These are phyloP conservation scores for Truncatella angustata DNA, from an alignment of 2,329 filamentous ascomycete genomes.

Conservation along the genomic window DNA sequence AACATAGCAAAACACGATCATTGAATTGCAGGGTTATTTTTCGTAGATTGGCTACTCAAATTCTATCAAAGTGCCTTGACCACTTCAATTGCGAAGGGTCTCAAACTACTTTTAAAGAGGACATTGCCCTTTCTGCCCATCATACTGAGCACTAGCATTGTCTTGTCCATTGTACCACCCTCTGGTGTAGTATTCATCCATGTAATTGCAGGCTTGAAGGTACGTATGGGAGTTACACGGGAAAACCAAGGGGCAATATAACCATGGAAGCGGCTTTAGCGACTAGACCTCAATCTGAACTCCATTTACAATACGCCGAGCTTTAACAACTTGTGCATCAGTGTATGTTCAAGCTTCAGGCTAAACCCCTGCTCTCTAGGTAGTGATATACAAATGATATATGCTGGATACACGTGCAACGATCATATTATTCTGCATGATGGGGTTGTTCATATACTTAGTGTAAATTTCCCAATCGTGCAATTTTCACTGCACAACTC, in stretches of 20 bases:
- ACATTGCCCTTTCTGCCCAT: not conserved
- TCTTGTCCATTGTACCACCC: constrained; percentile 6
- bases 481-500: too few relatives aligned
- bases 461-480: not conserved
- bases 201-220: constrained; percentile 1
- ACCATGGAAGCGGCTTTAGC: constrained; percentile 3
- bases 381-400: not conserved
- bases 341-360: not conserved
- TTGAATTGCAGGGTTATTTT: not conserved
- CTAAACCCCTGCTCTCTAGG: not conserved
- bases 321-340: not conserved
- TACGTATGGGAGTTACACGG: not conserved
- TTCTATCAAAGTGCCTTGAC: not conserved
- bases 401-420: constrained; percentile 1
- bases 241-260: not conserved
- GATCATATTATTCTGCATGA: constrained; percentile 2
- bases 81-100: not conserved
- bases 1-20: not conserved
- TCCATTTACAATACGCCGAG: not conserved
- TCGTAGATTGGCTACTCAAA: not conserved
- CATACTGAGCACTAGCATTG: constrained; percentile 2
- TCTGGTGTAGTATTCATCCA: constrained; percentile 4
- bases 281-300: not conserved
- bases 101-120: constrained; percentile 1
- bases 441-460: constrained; percentile 4